Evolutionary conservation across 768 basidiomycete species (phyloP).

Genomic region (Lepiota venenata): DNA sequence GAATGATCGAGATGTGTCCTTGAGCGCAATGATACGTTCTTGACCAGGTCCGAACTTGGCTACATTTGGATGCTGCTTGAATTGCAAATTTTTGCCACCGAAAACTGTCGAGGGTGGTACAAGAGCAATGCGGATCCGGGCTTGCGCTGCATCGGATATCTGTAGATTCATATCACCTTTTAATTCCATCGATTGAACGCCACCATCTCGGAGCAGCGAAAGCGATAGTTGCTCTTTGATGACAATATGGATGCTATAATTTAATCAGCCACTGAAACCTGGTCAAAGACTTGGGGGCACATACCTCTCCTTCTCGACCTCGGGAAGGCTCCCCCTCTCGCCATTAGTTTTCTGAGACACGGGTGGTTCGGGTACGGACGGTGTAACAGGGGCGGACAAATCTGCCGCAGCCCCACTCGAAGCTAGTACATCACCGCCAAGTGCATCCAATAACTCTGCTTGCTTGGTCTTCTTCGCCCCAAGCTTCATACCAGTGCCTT

Average conservation of each 20-base stretch:
- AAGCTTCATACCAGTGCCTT: conserved; percentile 94
- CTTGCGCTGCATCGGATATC: conserved; percentile 68
- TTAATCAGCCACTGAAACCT: background rate
- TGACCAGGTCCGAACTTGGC: conserved; percentile 76
- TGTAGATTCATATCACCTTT: conserved; percentile 94
- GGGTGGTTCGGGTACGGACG: conserved; percentile 40
- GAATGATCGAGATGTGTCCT: conserved; percentile 83
- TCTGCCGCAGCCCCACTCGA: conserved; percentile 40
- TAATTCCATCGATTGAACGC: conserved; percentile 84
- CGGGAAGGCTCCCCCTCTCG: conserved; percentile 60
- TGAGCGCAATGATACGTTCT: conserved; percentile 70
- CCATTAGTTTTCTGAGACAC: conserved; percentile 42
- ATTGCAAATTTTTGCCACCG: conserved; percentile 71
- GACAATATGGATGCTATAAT: conserved; percentile 73
- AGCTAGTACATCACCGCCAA: conserved; percentile 72
- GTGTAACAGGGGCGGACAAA: conserved; percentile 47
- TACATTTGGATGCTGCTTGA: conserved; percentile 97
- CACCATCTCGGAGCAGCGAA: conserved; percentile 86
- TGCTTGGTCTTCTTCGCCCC: conserved; percentile 91
- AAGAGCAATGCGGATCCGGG: conserved; percentile 72
- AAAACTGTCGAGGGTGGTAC: conserved; percentile 52
- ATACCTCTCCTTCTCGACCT: conserved; percentile 76
- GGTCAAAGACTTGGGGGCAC: conserved; percentile 3
- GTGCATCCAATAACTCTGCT: conserved; percentile 81
- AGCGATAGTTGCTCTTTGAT: conserved; percentile 84